Evolutionary conservation across 2,329 filamentous ascomycete genomes (phyloP), one percentile per base, ranked within the genome.

Genomic region (Apiospora pterosperma): DNA sequence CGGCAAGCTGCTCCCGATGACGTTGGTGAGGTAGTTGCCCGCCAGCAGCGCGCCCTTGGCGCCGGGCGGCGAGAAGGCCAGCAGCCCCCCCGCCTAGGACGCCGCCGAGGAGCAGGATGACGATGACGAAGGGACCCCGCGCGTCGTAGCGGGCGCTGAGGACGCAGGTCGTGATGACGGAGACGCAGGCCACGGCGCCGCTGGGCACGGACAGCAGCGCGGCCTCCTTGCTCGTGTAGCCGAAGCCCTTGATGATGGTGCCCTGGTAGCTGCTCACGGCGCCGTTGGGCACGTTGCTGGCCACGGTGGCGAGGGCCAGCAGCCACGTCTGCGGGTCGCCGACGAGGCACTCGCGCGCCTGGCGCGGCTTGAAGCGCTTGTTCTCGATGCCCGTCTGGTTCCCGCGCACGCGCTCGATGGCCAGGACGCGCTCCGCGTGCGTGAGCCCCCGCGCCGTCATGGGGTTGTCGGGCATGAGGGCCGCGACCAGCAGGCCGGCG

Each of bases 21-120:
- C 74, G 62, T 82, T 80, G 58, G 79, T 78, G 10, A 82, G 74
- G 66, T 82, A 82, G 23, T 80, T 76, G 1, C 80, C 81, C 1
- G 79, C 74, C 12, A 83, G 70, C n/a, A 78, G 73, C 0, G 75
- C 75, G 59, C 77, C 78, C 69, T 82, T 80, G 44, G 64, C 68
- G 60, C 70, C 69, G 1, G 75, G 70, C 16, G 71, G 68, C 23
- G 74, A 72, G 68, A 77, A 79, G 14, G 75, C 78, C 70, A 82
- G 77, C 10, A 81, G 72, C 62, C 74, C 74, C n/a, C 3, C 78
- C 82, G 4, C 80, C 81, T 23, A 82, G 74, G 52, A 84, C 80
- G 0, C 78, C 80, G 1, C 81, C 81, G 19, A 83, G 73, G n/a
- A 80, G 77, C 62, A 79, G 76, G 39, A 78, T 71, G 41, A 79